Base-by-base conservation (phyloP, 1,284 basidiomycete species). In the Pholiota adiposa region DNA sequence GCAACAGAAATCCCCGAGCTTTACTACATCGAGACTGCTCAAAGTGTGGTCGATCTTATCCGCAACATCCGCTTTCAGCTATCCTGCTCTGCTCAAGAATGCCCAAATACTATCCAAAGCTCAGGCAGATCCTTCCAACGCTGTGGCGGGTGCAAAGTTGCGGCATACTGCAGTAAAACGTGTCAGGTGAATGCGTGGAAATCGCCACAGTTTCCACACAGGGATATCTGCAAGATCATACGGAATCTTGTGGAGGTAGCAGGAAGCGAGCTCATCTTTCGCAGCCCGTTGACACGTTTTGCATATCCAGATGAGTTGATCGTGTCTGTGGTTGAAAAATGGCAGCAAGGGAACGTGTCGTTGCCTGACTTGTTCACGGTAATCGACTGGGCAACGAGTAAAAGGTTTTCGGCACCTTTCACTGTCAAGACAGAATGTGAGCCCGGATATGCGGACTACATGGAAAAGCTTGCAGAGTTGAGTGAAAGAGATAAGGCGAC, bases 41-140 rank as follows among this genome's bases (percentile, higher is more conserved):
- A 11, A 43, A 11, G 4, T n/a, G 19, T 19, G 11, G 8, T 43
- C 19, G 8, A 1, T 4, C 8, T 19, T 12, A 43, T 43, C 11
- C 40, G 40, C n/a, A 11, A 2, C 11, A 19, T 19, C 11, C 40
- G 40, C 40, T 43, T 2, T 43, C 9, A 19, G 6, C 40, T 43
- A 5, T 43, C 19, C 11, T 50, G 48, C 23, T 50, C 48, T 29
- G 27, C 48, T 18, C 33, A 25, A n/a, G 14, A 50, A 4, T 50
- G 48, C 21, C 48, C 48, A 18, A 50, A 50, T 19, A 31, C 48
- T 9, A 50, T 50, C 48, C 48, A 50, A 29, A 50, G 48, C 25
- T 14, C 48, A 2, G 48, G 48, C 9, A 50, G 19, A 23, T 9
- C 16, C 8, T 50, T 50, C 7, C 29, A 18, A n/a, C 27, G 27